Percentiles rank a stretch among this genome's conserved stretches.
phyloP scores from a whole-genome alignment of 176 grass and related monocot species.

The Musa itinerans region DNA sequence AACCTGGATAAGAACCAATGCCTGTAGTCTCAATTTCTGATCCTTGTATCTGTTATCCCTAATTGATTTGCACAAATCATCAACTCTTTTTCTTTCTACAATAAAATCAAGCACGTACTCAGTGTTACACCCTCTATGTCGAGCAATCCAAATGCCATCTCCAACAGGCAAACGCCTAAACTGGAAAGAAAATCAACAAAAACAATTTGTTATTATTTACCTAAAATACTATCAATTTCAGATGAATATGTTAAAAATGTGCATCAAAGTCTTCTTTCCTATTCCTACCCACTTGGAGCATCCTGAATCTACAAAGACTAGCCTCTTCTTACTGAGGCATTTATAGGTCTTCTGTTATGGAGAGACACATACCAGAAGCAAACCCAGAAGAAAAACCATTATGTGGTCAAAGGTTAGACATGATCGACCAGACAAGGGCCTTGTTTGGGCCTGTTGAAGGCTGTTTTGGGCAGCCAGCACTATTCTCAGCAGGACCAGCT shows the following conservation, averaged over 20 bases:
- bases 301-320: no score
- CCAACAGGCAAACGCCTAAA: slow-evolving; percentile 68
- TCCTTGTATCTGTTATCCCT: slow-evolving; percentile 79
- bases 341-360: no score
- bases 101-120: slow-evolving; percentile 94
- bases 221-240: background rate
- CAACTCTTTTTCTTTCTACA: slow-evolving; percentile 83
- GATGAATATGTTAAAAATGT: background rate
- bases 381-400: no score
- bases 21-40: slow-evolving; percentile 88
- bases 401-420: no score
- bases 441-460: no score
- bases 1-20: slow-evolving; percentile 20
- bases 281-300: background rate
- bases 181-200: slow-evolving; percentile 29
- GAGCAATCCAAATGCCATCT: slow-evolving; percentile 81
- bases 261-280: background rate
- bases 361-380: no score
- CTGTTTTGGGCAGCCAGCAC: no score
- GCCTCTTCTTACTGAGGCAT: no score
- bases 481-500: no score
- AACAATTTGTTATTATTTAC: background rate
- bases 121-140: slow-evolving; percentile 32
- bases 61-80: slow-evolving; percentile 62
- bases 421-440: no score